Percentiles rank a stretch among this genome's conserved stretches.
Conservation (phyloP, 257 asterid genomes). For the Solanum tarapatanum region DNA sequence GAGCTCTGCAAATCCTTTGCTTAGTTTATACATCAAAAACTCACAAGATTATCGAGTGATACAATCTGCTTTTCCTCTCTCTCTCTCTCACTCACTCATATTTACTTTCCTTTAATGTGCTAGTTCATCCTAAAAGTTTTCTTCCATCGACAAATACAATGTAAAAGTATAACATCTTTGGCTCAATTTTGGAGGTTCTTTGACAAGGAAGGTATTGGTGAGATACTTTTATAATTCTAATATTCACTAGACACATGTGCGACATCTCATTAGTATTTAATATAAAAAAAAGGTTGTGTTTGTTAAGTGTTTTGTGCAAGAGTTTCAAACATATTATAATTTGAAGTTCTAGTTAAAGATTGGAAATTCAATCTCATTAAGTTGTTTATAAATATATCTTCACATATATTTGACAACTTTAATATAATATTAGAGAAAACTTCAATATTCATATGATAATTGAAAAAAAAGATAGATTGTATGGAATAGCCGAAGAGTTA, state of each 20-base stretch:
- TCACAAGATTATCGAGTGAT: not conserved
- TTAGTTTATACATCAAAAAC: not conserved
- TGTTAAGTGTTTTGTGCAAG: not conserved
- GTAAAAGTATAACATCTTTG: not conserved
- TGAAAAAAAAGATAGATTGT: not conserved
- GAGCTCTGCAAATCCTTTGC: not conserved
- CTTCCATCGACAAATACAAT: not conserved
- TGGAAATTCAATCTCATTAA: not conserved
- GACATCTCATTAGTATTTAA: not conserved
- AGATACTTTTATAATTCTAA: not conserved
- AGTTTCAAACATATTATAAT: not conserved
- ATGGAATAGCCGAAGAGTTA: not conserved
- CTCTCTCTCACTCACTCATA: not conserved
- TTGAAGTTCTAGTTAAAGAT: not conserved
- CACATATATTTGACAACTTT: not conserved
- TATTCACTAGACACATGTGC: not conserved
- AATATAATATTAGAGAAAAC: not conserved
- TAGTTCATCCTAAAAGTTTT: not conserved
- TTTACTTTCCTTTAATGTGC: not conserved
- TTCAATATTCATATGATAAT: not conserved
- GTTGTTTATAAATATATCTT: not conserved
- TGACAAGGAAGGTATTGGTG: not conserved
- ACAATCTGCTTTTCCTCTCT: not conserved
- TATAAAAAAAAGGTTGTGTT: not conserved
- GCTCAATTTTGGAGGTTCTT: not conserved